These are phyloP conservation scores for Tetrahymena elliotti DNA, from an alignment of 73 alveolate species.

Conservation along the genomic window DNA sequence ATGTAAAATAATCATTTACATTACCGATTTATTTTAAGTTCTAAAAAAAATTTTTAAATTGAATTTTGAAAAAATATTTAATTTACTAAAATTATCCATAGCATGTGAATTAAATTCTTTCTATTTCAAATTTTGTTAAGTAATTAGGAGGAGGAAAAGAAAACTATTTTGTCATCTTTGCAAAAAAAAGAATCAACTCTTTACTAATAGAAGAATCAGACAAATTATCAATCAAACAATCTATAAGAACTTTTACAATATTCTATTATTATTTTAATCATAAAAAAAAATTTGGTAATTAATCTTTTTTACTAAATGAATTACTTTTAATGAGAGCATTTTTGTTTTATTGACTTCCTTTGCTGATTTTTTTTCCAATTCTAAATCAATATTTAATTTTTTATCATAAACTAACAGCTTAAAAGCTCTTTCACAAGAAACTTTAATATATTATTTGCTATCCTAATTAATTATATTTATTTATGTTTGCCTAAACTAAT, in stretches of 20 bases:
- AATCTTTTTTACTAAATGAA: not conserved
- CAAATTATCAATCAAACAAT: not conserved
- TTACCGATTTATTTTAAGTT: not conserved
- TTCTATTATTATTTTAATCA: no score
- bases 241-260: not conserved
- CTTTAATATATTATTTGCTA: not conserved
- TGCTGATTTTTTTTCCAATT: not conserved
- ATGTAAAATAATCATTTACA: not conserved
- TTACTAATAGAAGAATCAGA: not conserved
- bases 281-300: not conserved
- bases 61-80: not conserved
- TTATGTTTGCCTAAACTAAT: not conserved
- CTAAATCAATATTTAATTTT: not conserved
- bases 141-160: not conserved
- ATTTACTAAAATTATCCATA: not conserved
- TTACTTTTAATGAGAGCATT: not conserved
- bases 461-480: not conserved
- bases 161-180: not conserved
- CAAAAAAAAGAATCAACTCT: not conserved
- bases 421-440: not conserved
- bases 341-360: not conserved
- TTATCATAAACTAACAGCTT: not conserved
- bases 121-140: not conserved
- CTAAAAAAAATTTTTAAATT: not conserved
- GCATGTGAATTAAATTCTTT: not conserved